These are phyloP conservation scores for Alternaria solani DNA, from an alignment of 2,329 filamentous ascomycete species.

Conservation along the genomic window DNA sequence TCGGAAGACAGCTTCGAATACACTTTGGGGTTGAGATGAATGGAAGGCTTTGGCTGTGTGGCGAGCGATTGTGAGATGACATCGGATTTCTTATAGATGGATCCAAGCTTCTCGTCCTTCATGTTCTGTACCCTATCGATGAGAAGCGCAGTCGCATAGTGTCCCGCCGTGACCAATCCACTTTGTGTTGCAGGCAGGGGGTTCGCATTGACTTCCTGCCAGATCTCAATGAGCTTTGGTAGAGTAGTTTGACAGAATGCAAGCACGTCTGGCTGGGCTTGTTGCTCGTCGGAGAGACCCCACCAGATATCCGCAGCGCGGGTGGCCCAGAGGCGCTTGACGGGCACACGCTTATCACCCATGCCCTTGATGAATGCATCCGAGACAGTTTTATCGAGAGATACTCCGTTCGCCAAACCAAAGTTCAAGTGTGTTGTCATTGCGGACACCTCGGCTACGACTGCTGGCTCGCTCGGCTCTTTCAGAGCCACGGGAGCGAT, in stretches of 20 bases:
- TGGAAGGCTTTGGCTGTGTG: slow-evolving; percentile 82
- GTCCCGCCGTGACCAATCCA: slow-evolving; percentile 81
- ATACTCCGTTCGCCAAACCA: slow-evolving; percentile 67
- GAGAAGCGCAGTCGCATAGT: slow-evolving; percentile 73
- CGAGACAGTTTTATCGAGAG: slow-evolving; percentile 70
- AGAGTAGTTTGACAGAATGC: slow-evolving; percentile 61
- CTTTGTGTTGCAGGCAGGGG: slow-evolving; percentile 80
- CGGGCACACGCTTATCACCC: slow-evolving; percentile 80
- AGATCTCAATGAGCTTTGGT: slow-evolving; percentile 71
- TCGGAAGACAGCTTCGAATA: slow-evolving; percentile 79
- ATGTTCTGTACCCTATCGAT: slow-evolving; percentile 62
- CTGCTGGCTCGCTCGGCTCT: slow-evolving; percentile 86
- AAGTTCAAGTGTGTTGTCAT: slow-evolving; percentile 71
- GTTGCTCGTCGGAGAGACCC: slow-evolving; percentile 58
- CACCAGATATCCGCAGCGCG: slow-evolving; percentile 76
- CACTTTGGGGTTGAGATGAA: slow-evolving; percentile 82
- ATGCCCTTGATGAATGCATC: slow-evolving; percentile 83
- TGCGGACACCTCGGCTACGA: slow-evolving; percentile 76
- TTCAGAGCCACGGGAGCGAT: slow-evolving; percentile 77
- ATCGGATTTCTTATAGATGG: slow-evolving; percentile 68
- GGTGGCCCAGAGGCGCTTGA: slow-evolving; percentile 82
- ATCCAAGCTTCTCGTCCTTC: slow-evolving; percentile 63
- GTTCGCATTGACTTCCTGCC: slow-evolving; percentile 80
- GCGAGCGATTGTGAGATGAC: slow-evolving; percentile 72
- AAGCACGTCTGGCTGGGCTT: slow-evolving; percentile 58